phyloP scores from a whole-genome alignment of 164 flowering plant species.

The Vitis rotundifolia region DNA sequence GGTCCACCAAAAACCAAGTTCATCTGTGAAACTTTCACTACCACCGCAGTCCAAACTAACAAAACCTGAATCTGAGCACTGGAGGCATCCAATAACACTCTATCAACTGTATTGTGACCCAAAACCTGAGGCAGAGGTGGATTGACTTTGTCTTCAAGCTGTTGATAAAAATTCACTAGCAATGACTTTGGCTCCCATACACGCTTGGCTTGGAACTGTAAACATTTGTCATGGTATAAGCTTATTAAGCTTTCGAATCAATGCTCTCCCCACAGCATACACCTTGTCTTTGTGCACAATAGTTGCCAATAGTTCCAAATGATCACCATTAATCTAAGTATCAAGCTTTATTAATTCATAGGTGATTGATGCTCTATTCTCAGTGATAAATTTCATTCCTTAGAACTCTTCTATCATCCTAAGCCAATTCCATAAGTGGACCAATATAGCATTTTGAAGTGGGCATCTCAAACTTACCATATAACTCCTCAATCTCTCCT shows the following conservation, averaged over 20 bases:
- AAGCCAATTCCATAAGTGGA: constrained; percentile 89
- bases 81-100: no score
- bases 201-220: constrained; percentile 96
- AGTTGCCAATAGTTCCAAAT: constrained; percentile 84
- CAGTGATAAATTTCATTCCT: constrained; percentile 87
- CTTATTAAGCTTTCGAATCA: constrained; percentile 92
- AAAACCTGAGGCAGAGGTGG: constrained; percentile 22
- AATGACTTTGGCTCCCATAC: constrained; percentile 91
- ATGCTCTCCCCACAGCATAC: constrained; percentile 92
- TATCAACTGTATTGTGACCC: no score
- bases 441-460: constrained; percentile 96
- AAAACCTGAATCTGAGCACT: no score
- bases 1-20: no score
- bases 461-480: constrained; percentile 83
- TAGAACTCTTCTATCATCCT: constrained; percentile 89
- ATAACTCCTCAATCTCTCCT: no score
- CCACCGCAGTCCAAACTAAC: no score
- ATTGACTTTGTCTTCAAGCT: constrained; percentile 82
- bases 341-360: constrained; percentile 93
- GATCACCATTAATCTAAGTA: constrained; percentile 85
- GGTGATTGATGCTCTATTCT: constrained; percentile 78
- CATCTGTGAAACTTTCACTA: no score
- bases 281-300: constrained; percentile 97
- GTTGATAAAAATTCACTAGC: constrained; percentile 97
- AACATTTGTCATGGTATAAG: constrained; percentile 98